A percentile compares a stretch with the other conserved stretches of the same genome.
Conservation (phyloP, 2,329 filamentous ascomycete species). For the Ophiostoma quercus region DNA sequence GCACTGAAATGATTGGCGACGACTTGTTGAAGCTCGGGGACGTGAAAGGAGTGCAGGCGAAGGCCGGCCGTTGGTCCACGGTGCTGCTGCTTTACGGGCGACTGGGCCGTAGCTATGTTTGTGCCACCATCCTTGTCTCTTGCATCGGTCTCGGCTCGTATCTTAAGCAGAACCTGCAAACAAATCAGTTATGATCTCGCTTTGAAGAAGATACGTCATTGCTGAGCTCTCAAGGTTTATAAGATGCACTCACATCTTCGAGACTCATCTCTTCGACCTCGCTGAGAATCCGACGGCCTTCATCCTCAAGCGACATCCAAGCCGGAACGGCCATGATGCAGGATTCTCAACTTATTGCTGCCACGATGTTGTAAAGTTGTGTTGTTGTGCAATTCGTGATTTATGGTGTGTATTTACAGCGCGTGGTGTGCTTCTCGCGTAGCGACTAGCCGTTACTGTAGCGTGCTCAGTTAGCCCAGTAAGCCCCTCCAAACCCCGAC, state of each 20-base stretch:
- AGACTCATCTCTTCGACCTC: constrained; percentile 55
- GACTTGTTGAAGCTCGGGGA: constrained; percentile 46
- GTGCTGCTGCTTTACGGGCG: not conserved
- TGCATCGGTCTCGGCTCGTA: not conserved
- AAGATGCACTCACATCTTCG: constrained; percentile 48
- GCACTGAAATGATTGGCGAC: constrained; percentile 44
- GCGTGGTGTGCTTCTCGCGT: not conserved
- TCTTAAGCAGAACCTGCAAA: not conserved
- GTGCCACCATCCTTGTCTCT: not conserved
- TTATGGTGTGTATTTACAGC: not conserved
- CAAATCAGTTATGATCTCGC: not conserved
- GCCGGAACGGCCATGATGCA: constrained; percentile 19
- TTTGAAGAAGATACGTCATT: not conserved
- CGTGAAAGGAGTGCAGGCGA: constrained; percentile 32
- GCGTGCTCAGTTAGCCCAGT: not conserved
- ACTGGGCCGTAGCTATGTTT: not conserved
- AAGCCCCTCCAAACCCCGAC: constrained; percentile 1
- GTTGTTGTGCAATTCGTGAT: not conserved
- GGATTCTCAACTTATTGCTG: not conserved
- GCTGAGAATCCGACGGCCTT: constrained; percentile 47
- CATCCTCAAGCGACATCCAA: constrained; percentile 34
- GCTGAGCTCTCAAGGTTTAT: not conserved
- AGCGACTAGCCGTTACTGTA: not conserved
- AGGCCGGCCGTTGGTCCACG: constrained; percentile 17
- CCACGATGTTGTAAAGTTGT: not conserved